A percentile compares a stretch with the other conserved stretches of the same genome.
These are phyloP conservation scores for Microascus cirrosus DNA, from an alignment of 2,329 filamentous ascomycete species.

Conservation along the genomic window DNA sequence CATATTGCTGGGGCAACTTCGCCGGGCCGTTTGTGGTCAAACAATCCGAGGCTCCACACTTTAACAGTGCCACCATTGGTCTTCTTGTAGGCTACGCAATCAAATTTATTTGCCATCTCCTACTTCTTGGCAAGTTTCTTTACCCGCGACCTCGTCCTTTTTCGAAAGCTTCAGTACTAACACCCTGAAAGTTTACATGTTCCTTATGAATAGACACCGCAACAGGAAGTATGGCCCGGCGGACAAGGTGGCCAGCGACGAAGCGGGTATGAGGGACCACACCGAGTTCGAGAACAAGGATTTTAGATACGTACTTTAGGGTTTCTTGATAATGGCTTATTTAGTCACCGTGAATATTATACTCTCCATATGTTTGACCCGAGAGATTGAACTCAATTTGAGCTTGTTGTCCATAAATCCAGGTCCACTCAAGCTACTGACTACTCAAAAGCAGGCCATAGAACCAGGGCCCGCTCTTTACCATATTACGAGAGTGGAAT, in stretches of 20 bases:
- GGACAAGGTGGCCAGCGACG: constrained; percentile 20
- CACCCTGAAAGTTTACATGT: constrained; percentile 16
- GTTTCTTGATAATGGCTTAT: too few relatives aligned
- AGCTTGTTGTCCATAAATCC: too few relatives aligned
- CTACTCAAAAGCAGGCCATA: too few relatives aligned
- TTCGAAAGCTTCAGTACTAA: background rate
- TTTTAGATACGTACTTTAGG: constrained; percentile 25
- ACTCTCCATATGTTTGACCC: too few relatives aligned
- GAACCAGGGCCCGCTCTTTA: too few relatives aligned
- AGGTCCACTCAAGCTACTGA: too few relatives aligned
- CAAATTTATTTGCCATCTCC: background rate
- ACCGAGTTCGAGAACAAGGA: constrained; percentile 30
- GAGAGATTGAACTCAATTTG: too few relatives aligned
- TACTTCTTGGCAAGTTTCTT: background rate
- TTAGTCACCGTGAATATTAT: too few relatives aligned
- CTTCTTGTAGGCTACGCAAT: background rate
- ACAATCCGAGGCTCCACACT: background rate
- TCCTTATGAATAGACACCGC: constrained; percentile 18
- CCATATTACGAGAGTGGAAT: too few relatives aligned
- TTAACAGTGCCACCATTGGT: background rate
- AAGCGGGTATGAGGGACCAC: constrained; percentile 26
- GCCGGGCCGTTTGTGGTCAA: background rate
- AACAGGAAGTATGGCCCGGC: constrained; percentile 20
- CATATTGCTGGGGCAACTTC: background rate
- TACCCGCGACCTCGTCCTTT: background rate